These are phyloP conservation scores for Leccinellum albellum DNA, from an alignment of 768 basidiomycete species.

Conservation along the genomic window DNA sequence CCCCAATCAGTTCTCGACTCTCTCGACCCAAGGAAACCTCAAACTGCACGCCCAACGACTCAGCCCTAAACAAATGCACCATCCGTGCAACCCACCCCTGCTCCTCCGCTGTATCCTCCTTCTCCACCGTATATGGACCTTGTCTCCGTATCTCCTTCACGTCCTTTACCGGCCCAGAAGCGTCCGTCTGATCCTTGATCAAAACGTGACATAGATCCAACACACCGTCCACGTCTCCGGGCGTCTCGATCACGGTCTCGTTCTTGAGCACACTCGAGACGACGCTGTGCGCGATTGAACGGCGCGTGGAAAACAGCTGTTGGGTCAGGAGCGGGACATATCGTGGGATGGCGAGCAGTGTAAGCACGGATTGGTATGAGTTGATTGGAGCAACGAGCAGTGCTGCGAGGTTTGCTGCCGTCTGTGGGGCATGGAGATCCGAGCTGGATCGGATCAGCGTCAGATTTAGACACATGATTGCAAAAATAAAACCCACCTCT, in stretches of 20 bases:
- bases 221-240: conserved; percentile 92
- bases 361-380: conserved; percentile 93
- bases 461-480: conserved; percentile 35
- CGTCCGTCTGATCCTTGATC: conserved; percentile 80
- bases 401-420: conserved; percentile 84
- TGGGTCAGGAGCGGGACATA: conserved; percentile 79
- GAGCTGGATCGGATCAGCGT: conserved; percentile 44
- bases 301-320: conserved; percentile 87
- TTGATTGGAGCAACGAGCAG: conserved; percentile 93
- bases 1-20: neutral
- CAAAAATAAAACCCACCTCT: conserved; percentile 49
- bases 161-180: conserved; percentile 23
- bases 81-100: conserved; percentile 99
- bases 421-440: conserved; percentile 84
- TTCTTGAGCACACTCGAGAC: conserved; percentile 95
- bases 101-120: conserved; percentile 94
- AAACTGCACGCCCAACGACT: conserved; percentile 84
- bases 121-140: conserved; percentile 60
- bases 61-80: conserved; percentile 91
- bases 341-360: conserved; percentile 91
- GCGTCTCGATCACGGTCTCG: conserved; percentile 89
- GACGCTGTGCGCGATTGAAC: conserved; percentile 91
- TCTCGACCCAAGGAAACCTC: conserved; percentile 46
- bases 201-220: conserved; percentile 88
- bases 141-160: conserved; percentile 50